Evolutionary conservation across 2,329 filamentous ascomycete species (phyloP).

Genomic region (Clonostachys byssicola): DNA sequence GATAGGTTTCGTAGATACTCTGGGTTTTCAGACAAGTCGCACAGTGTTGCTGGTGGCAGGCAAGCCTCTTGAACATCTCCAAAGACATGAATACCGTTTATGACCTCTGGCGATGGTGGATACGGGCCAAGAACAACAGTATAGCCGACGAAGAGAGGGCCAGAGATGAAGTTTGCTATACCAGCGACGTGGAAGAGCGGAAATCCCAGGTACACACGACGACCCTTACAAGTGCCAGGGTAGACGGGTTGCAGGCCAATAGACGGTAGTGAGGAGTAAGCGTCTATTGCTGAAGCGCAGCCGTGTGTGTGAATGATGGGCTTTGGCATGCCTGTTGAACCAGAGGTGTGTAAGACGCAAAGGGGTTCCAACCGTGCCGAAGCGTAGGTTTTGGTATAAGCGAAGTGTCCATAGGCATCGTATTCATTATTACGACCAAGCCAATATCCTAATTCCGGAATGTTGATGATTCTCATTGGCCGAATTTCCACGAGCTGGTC

Average conservation of each 20-base stretch:
- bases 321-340: constrained; percentile 27
- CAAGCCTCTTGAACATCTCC: constrained; percentile 8
- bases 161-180: constrained; percentile 5
- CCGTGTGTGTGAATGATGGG: constrained; percentile 10
- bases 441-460: constrained; percentile 12
- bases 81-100: constrained; percentile 6
- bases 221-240: constrained; percentile 3
- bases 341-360: constrained; percentile 26
- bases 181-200: constrained; percentile 10
- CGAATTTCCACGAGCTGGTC: constrained; percentile 8
- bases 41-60: constrained; percentile 10
- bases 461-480: constrained; percentile 11
- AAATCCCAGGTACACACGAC: constrained; percentile 7
- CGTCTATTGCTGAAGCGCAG: constrained; percentile 3
- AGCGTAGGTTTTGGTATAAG: constrained; percentile 20
- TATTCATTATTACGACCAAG: constrained; percentile 1
- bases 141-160: constrained; percentile 9
- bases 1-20: constrained; percentile 7
- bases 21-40: constrained; percentile 11
- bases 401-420: constrained; percentile 10
- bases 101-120: constrained; percentile 10
- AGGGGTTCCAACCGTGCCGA: constrained; percentile 20
- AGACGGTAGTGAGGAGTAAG: constrained; percentile 2
- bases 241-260: background rate
- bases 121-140: constrained; percentile 15